Percentiles rank a stretch among this genome's conserved stretches.
Evolutionary conservation across 805 yeast species (phyloP).

Genomic region (Metschnikowia aberdeeniae): DNA sequence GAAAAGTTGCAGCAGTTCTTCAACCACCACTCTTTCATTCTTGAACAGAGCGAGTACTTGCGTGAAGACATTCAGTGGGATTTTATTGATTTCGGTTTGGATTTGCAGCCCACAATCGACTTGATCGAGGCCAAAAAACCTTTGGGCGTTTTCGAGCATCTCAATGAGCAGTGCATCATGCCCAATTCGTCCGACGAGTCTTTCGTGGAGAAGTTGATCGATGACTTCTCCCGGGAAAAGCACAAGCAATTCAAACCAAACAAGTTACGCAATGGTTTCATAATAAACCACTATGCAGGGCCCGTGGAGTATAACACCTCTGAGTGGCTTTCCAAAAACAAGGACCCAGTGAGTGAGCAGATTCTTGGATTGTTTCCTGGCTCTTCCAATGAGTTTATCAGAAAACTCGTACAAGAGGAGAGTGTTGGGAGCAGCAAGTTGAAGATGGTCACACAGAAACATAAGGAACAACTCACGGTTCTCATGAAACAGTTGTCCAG

Average conservation of each 20-base stretch:
- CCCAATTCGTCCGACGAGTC: conserved; percentile 84
- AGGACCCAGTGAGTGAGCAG: conserved; percentile 84
- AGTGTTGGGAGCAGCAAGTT: conserved; percentile 22
- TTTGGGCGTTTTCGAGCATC: conserved; percentile 77
- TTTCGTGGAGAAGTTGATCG: conserved; percentile 73
- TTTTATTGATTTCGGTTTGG: conserved; percentile 91
- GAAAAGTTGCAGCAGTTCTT: conserved; percentile 59
- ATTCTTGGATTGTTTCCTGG: conserved; percentile 55
- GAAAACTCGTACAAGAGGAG: conserved; percentile 44
- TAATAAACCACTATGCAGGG: conserved; percentile 91
- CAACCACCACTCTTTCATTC: conserved; percentile 57
- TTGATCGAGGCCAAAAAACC: conserved; percentile 73
- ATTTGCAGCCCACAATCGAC: conserved; percentile 90
- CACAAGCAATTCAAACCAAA: conserved; percentile 62
- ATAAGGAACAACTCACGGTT: conserved; percentile 74
- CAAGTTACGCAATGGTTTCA: conserved; percentile 70
- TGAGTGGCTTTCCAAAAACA: conserved; percentile 92
- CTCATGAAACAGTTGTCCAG: conserved; percentile 68
- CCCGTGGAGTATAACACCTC: conserved; percentile 89
- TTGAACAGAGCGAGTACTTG: conserved; percentile 57
- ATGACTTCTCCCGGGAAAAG: conserved; percentile 52
- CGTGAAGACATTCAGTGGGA: conserved; percentile 60
- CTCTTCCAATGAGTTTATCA: conserved; percentile 56
- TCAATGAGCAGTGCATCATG: conserved; percentile 93
- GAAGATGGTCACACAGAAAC: conserved; percentile 79